Conservation (phyloP, 345 rosid species). For the Eucalyptus lansdowneana region DNA sequence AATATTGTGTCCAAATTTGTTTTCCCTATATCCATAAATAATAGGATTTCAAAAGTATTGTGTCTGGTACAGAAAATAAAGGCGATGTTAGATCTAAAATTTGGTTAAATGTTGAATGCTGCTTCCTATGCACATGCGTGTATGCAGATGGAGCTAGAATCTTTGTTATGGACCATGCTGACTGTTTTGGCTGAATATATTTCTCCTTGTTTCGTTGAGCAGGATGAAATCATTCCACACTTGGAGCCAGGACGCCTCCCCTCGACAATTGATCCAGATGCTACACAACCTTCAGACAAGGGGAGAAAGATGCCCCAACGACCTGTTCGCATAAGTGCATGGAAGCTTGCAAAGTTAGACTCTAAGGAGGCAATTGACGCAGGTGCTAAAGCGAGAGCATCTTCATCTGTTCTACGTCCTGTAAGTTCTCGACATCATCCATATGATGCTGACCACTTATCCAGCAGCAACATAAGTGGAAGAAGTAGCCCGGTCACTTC, state of each 20-base stretch:
- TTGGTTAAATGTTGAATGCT: background rate
- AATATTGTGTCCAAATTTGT: background rate
- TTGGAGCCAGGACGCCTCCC: slow-evolving; percentile 72
- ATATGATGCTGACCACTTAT: slow-evolving; percentile 33
- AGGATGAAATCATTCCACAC: slow-evolving; percentile 91
- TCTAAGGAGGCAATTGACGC: slow-evolving; percentile 72
- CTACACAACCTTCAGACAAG: slow-evolving; percentile 21
- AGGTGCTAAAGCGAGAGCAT: slow-evolving; percentile 85
- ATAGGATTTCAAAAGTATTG: background rate
- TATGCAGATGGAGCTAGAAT: background rate
- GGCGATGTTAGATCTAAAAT: background rate
- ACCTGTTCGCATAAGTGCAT: slow-evolving; percentile 81
- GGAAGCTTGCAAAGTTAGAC: slow-evolving; percentile 87
- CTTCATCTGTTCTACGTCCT: slow-evolving; percentile 82
- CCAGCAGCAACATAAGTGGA: slow-evolving; percentile 60
- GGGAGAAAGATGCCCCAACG: slow-evolving; percentile 55
- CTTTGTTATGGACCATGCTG: background rate
- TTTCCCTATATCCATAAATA: background rate
- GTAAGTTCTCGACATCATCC: slow-evolving; percentile 39
- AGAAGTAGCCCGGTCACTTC: slow-evolving; percentile 66
- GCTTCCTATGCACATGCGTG: background rate
- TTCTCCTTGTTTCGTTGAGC: background rate
- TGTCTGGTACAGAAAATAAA: background rate
- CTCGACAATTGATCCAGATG: slow-evolving; percentile 75
- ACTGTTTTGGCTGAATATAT: background rate